phyloP scores from a whole-genome alignment of 2,329 filamentous ascomycete species.

The Trichoderma sp. region DNA sequence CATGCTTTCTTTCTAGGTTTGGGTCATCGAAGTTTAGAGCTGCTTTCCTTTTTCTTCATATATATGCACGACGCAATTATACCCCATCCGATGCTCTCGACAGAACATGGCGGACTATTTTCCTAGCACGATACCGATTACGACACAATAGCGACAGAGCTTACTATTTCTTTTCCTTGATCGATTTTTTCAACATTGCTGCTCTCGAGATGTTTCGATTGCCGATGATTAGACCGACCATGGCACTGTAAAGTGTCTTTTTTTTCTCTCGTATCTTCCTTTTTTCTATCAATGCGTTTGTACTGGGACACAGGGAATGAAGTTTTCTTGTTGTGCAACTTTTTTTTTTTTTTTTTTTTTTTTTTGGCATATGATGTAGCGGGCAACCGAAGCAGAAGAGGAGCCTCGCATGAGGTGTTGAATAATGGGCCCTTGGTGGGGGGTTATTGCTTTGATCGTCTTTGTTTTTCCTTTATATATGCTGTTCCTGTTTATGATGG shows the following conservation, averaged over 20 bases:
- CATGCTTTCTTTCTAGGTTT: constrained; percentile 39
- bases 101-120: neutral
- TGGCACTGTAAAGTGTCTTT: neutral
- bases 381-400: neutral
- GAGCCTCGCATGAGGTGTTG: neutral
- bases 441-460: neutral
- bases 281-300: neutral
- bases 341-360: neutral
- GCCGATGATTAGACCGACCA: neutral
- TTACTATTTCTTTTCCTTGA: neutral
- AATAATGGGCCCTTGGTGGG: neutral
- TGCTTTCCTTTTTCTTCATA: neutral
- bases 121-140: constrained; percentile 1
- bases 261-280: neutral
- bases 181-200: neutral
- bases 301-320: neutral
- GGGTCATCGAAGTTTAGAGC: constrained; percentile 42
- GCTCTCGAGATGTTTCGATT: neutral
- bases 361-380: neutral
- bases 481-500: neutral
- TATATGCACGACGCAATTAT: constrained; percentile 9
- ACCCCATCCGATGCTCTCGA: constrained; percentile 10
- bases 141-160: constrained; percentile 1
- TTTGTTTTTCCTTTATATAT: neutral
- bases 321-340: neutral